Evolutionary conservation across 495 filamentous ascomycete species (phyloP), one percentile per base, ranked within the genome.

Genomic region (Arthonia radiata): DNA sequence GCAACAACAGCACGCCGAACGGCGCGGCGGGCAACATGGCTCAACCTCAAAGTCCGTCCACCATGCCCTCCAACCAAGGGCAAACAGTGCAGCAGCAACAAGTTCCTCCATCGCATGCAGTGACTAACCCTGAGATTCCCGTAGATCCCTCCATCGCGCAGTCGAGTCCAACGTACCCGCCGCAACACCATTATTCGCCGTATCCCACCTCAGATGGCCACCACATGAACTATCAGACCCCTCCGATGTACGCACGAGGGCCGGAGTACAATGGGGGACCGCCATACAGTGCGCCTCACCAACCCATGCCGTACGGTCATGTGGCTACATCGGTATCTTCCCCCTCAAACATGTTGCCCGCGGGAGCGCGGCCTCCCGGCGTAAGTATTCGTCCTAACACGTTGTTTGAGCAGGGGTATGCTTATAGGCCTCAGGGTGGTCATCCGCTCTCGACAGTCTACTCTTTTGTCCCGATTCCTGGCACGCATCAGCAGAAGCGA

Each of bases 81-180:
- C 54, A 59, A 50, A 55, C 52, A 42, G 55, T 60, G 42, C 55
- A n/a, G 67, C 45, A 69, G 69, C 57, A 58, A 65, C 49, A 79
- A 76, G 52, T 83, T n/a, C n/a, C n/a, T n/a, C n/a, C n/a, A n/a
- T n/a, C n/a, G n/a, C n/a, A n/a, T n/a, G n/a, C n/a, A n/a, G n/a
- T n/a, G n/a, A n/a, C 79, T 91, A 73, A 91, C 80, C 61, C 62
- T 66, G 70, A 79, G 65, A 65, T 86, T 57, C 81, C 79, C 74
- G 75, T 91, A 93, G 86, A 97, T 89, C 80, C 83, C 36, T 82
- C 80, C 39, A 86, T 93, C 39, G 74, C 86, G 49, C 71, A 75
- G 39, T 70, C 79, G 32, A 92, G 80, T 57, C 79, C 83, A 28
- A 76, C 78, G 36, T 92, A 92, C 43, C 67, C 77, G 39, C 65